Conservation (phyloP, 139 green algal species). For the Zygnema circumcarinatum region DNA sequence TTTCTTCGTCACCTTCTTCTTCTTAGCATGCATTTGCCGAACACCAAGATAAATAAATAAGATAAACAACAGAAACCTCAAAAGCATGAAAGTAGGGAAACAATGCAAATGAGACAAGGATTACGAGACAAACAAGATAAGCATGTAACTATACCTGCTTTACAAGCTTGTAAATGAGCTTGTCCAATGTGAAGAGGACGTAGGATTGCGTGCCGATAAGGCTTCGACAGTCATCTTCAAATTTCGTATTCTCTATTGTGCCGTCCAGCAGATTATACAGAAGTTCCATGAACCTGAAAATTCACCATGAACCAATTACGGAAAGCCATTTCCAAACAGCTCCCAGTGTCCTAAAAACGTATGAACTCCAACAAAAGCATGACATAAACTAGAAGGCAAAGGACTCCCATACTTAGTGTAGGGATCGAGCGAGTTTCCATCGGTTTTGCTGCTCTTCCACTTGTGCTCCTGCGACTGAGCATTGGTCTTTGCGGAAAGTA, state of each 20-base stretch:
- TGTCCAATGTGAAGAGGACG: constrained; percentile 94
- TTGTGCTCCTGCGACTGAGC: constrained; percentile 38
- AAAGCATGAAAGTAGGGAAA: not conserved
- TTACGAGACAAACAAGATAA: too few species aligned
- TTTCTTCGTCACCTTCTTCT: too few species aligned
- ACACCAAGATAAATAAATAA: not conserved
- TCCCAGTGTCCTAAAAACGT: not conserved
- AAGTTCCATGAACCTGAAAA: constrained; percentile 69
- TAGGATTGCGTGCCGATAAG: constrained; percentile 88
- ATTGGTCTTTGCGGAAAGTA: constrained; percentile 64
- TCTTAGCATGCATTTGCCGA: too few species aligned
- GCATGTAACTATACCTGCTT: constrained; percentile 75
- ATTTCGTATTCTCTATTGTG: constrained; percentile 69
- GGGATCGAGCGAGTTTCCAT: not conserved
- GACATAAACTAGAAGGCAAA: not conserved
- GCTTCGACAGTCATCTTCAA: constrained; percentile 77
- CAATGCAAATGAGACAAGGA: constrained; percentile 6
- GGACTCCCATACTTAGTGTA: not conserved
- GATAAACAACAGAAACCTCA: not conserved
- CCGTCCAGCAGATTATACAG: constrained; percentile 72
- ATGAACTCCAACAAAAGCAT: not conserved
- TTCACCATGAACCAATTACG: not conserved
- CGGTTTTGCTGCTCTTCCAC: constrained; percentile 28
- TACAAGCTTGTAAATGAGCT: constrained; percentile 89
- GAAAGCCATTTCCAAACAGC: constrained; percentile 7